These are phyloP conservation scores for Pseudocercospora musae DNA, from an alignment of 2,329 filamentous ascomycete species.

Conservation along the genomic window DNA sequence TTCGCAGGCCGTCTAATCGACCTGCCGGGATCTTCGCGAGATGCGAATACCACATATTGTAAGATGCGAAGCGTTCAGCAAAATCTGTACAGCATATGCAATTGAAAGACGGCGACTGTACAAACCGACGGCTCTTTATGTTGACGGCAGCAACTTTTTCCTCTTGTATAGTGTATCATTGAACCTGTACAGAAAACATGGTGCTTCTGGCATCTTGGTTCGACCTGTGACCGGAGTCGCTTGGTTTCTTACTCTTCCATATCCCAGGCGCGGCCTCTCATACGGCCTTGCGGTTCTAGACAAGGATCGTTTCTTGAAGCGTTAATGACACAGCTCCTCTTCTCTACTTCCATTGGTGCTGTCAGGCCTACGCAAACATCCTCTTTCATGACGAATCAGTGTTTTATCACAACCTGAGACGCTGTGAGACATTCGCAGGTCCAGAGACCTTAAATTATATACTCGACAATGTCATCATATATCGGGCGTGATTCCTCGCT, in stretches of 20 bases:
- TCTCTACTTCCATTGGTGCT: neutral
- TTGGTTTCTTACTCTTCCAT: no score
- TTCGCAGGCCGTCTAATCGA: neutral
- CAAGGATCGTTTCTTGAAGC: neutral
- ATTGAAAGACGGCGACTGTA: neutral
- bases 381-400: neutral
- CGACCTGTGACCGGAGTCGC: neutral
- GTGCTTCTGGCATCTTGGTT: neutral
- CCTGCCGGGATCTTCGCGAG: neutral
- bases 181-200: neutral
- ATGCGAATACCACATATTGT: neutral
- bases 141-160: neutral
- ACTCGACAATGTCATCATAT: neutral
- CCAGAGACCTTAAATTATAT: neutral
- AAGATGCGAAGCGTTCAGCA: neutral
- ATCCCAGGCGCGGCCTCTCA: neutral
- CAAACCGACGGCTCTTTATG: constrained; percentile 1
- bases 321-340: neutral
- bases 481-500: neutral
- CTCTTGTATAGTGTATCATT: neutral
- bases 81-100: neutral
- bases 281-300: neutral
- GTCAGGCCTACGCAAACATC: neutral
- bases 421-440: neutral
- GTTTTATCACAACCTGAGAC: neutral